A percentile compares a stretch with the other conserved stretches of the same genome.
phyloP scores from a whole-genome alignment of 1,139 yeast species.

The Diutina siamensis region DNA sequence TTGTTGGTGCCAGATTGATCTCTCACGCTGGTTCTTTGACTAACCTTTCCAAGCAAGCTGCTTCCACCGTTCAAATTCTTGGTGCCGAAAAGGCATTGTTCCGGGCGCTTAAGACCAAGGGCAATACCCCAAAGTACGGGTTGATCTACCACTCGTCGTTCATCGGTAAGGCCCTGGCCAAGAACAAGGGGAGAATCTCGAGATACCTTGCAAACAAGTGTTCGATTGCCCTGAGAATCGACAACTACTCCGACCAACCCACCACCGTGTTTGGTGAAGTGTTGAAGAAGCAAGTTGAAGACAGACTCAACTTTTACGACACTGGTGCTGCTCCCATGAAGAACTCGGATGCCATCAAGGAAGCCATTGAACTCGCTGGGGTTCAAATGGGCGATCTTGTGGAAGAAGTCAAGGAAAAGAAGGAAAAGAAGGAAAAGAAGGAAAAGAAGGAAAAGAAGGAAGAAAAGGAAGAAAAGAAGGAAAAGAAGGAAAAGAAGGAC shows the following conservation, averaged over 20 bases:
- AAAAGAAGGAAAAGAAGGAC: constrained; percentile 42
- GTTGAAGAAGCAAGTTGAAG: constrained; percentile 94
- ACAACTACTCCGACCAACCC: constrained; percentile 85
- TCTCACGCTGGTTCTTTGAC: constrained; percentile 98
- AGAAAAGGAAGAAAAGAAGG: constrained; percentile 44
- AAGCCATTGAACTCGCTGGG: constrained; percentile 67
- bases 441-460: constrained; percentile 39
- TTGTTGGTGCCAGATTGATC: constrained; percentile 95
- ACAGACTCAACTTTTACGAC: constrained; percentile 90
- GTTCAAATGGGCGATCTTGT: constrained; percentile 17
- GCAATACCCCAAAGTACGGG: constrained; percentile 97
- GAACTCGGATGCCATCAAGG: constrained; percentile 84
- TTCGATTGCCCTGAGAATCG: constrained; percentile 97
- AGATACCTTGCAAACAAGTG: constrained; percentile 98
- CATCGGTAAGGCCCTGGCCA: constrained; percentile 92
- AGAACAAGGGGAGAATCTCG: constrained; percentile 98
- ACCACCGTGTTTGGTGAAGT: constrained; percentile 80
- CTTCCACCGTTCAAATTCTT: constrained; percentile 93
- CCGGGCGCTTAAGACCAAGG: constrained; percentile 97
- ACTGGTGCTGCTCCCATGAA: constrained; percentile 86
- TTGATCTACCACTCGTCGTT: constrained; percentile 93
- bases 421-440: constrained; percentile 15
- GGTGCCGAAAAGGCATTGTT: constrained; percentile 99
- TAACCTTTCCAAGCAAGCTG: constrained; percentile 94
- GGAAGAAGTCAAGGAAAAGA: constrained; percentile 17